phyloP scores from a whole-genome alignment of 306 rosid species.

The Aeschynomene evenia region DNA sequence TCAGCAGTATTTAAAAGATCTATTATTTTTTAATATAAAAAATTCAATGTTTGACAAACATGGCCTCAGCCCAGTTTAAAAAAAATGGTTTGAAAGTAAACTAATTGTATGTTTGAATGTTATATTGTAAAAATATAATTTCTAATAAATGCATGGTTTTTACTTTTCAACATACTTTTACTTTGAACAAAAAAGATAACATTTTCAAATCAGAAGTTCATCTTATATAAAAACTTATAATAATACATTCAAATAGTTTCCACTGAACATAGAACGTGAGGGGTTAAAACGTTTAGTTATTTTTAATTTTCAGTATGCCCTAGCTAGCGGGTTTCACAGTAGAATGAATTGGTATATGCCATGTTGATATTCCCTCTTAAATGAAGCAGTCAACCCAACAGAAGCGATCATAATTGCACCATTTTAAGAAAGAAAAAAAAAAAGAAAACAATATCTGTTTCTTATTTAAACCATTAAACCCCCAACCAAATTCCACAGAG shows the following conservation, averaged over 20 bases:
- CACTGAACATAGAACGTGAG: neutral
- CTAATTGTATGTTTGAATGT: too few species aligned
- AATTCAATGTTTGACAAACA: too few species aligned
- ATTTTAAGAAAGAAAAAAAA: neutral
- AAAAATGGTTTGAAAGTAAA: too few species aligned
- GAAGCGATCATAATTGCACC: conserved; percentile 35
- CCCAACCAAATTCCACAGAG: neutral
- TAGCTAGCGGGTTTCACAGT: neutral
- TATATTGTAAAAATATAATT: too few species aligned
- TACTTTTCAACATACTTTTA: too few species aligned
- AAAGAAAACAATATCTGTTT: neutral
- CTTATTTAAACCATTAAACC: conserved; percentile 16
- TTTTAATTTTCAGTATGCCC: neutral
- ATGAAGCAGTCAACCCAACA: conserved; percentile 36
- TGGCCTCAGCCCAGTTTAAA: too few species aligned
- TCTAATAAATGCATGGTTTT: too few species aligned
- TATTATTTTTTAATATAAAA: too few species aligned
- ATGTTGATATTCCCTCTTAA: conserved; percentile 11
- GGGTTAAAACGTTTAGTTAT: neutral
- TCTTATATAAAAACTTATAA: too few species aligned
- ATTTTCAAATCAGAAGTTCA: too few species aligned
- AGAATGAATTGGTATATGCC: conserved; percentile 24
- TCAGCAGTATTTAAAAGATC: too few species aligned
- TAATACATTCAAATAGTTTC: neutral
- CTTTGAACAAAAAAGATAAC: too few species aligned